Evolutionary conservation across 805 yeast species (phyloP).

Genomic region (Saccharomyces eubayanus): DNA sequence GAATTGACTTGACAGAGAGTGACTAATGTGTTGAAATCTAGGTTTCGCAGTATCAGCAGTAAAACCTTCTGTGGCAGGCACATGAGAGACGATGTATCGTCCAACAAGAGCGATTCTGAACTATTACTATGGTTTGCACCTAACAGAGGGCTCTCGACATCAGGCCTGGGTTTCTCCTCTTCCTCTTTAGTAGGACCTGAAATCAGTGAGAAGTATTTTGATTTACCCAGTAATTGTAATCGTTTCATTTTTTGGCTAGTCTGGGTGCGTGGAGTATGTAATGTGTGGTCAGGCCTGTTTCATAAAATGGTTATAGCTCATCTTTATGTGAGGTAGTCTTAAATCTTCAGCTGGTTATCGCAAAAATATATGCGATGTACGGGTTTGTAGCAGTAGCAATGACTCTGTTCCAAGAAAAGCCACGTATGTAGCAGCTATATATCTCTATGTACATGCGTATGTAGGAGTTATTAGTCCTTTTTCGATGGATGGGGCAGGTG

Average conservation of each 20-base stretch:
- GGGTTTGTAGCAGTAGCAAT: not conserved
- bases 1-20: constrained; percentile 21
- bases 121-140: not conserved
- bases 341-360: not conserved
- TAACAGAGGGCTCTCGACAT: not conserved
- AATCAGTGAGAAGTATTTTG: constrained; percentile 33
- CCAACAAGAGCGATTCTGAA: not conserved
- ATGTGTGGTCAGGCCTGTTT: not conserved
- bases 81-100: constrained; percentile 3
- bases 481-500: constrained; percentile 12
- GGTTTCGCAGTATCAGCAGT: constrained; percentile 17
- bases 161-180: not conserved
- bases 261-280: not conserved
- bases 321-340: not conserved
- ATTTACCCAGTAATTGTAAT: constrained; percentile 16
- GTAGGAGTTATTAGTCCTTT: not conserved
- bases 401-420: not conserved
- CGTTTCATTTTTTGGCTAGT: constrained; percentile 11
- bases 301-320: not conserved
- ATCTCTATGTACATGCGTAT: not conserved
- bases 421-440: not conserved
- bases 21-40: constrained; percentile 17
- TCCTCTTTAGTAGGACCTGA: constrained; percentile 7
- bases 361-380: not conserved
- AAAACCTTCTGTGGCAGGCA: constrained; percentile 21